phyloP scores from a whole-genome alignment of 176 grass and related monocot genomes.

The Saccharum spontaneum region DNA sequence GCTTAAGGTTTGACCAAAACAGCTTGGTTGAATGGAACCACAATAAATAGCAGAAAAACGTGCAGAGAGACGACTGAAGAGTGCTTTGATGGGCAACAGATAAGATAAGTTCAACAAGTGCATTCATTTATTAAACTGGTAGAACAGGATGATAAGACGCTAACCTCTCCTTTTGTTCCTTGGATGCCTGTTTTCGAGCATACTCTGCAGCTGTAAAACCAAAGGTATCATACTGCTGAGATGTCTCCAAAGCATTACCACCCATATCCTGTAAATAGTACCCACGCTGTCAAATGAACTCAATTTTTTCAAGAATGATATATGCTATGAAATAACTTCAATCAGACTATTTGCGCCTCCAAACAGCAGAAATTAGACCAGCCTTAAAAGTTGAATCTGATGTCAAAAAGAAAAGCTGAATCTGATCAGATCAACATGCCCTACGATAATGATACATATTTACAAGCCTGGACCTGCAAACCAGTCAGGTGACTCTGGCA shows the following conservation, averaged over 20 bases:
- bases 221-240: slow-evolving; percentile 94
- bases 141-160: slow-evolving; percentile 21
- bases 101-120: slow-evolving; percentile 14
- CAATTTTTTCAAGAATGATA: not conserved
- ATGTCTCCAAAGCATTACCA: slow-evolving; percentile 82
- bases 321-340: slow-evolving; percentile 20
- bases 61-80: not conserved
- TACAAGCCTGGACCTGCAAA: not conserved
- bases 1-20: not conserved
- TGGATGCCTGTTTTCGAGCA: slow-evolving; percentile 75
- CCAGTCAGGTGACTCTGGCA: not conserved
- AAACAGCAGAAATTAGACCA: not conserved
- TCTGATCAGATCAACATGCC: not conserved
- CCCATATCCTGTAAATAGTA: slow-evolving; percentile 75
- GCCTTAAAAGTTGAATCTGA: not conserved
- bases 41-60: not conserved
- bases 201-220: slow-evolving; percentile 85
- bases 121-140: not conserved
- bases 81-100: not conserved
- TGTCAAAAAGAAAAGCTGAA: not conserved
- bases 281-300: not conserved
- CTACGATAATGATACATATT: not conserved
- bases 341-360: not conserved
- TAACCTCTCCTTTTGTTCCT: slow-evolving; percentile 88
- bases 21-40: not conserved